Evolutionary conservation across 2,329 filamentous ascomycete species (phyloP).

Genomic region (Pseudocercospora musae): DNA sequence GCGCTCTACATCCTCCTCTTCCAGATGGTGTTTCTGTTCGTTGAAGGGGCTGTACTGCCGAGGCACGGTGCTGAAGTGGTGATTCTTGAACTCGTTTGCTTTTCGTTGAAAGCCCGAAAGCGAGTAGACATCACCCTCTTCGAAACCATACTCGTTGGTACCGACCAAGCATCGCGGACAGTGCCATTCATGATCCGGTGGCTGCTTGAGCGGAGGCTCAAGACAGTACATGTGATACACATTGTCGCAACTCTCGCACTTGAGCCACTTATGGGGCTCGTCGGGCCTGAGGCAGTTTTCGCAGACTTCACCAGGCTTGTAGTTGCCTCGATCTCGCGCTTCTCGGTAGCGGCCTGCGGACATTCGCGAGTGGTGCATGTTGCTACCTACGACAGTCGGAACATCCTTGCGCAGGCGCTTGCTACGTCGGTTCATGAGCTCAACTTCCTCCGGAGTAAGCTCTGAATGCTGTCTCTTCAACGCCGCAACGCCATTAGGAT

Average conservation of each 20-base stretch:
- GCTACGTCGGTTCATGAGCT: conserved; percentile 64
- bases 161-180: conserved; percentile 93
- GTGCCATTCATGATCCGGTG: conserved; percentile 89
- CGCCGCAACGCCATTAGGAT: conserved; percentile 26
- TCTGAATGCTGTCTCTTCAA: conserved; percentile 70
- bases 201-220: conserved; percentile 77
- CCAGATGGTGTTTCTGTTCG: conserved; percentile 76
- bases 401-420: conserved; percentile 84
- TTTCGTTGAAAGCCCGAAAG: conserved; percentile 95
- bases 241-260: conserved; percentile 90
- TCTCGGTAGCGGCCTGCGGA: conserved; percentile 63
- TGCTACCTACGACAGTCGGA: conserved; percentile 88
- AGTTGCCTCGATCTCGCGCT: conserved; percentile 55
- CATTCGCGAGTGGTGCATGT: conserved; percentile 92
- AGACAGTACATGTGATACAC: conserved; percentile 85
- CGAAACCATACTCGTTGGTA: conserved; percentile 94
- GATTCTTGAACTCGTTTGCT: conserved; percentile 89
- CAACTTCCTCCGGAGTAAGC: conserved; percentile 40
- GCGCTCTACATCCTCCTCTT: conserved; percentile 90
- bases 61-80: conserved; percentile 71
- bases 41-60: conserved; percentile 69
- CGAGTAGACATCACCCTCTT: conserved; percentile 94
- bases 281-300: conserved; percentile 81
- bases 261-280: conserved; percentile 65
- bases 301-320: conserved; percentile 65